Evolutionary conservation across 108 stramenopile genomes (phyloP).

Genomic region (Chaetoceros muelleri): DNA sequence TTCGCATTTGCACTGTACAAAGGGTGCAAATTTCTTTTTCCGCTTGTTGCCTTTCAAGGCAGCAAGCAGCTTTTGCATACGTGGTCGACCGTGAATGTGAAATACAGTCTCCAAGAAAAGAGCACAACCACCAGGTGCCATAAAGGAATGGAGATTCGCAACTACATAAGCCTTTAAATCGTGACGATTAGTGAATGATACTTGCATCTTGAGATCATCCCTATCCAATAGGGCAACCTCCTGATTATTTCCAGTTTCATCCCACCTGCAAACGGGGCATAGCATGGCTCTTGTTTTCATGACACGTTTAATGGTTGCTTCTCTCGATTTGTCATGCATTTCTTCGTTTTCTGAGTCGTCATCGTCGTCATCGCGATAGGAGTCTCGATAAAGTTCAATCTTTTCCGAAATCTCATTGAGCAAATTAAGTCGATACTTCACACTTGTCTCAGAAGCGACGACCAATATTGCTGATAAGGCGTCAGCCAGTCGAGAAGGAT

Average conservation of each 20-base stretch:
- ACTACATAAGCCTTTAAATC: constrained; percentile 59
- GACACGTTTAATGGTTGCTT: neutral
- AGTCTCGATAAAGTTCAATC: neutral
- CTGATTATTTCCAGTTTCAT: constrained; percentile 18
- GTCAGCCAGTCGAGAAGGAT: constrained; percentile 50
- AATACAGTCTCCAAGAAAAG: constrained; percentile 68
- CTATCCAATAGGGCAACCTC: constrained; percentile 15
- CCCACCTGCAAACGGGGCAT: constrained; percentile 64
- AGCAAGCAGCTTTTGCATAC: constrained; percentile 15
- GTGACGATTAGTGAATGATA: constrained; percentile 48
- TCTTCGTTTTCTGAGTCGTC: neutral
- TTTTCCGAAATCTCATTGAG: neutral
- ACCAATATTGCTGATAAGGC: constrained; percentile 52
- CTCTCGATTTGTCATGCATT: neutral
- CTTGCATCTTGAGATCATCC: constrained; percentile 23
- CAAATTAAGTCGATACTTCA: neutral
- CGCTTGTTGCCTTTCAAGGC: neutral
- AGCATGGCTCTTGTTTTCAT: constrained; percentile 23
- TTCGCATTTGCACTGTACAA: constrained; percentile 4
- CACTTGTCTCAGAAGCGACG: constrained; percentile 41
- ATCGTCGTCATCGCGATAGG: neutral
- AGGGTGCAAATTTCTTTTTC: neutral
- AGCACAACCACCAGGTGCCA: constrained; percentile 60
- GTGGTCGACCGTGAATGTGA: constrained; percentile 45
- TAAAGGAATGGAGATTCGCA: constrained; percentile 44